These are phyloP conservation scores for Pugionium cornutum DNA, from an alignment of 345 rosid species.

Conservation along the genomic window DNA sequence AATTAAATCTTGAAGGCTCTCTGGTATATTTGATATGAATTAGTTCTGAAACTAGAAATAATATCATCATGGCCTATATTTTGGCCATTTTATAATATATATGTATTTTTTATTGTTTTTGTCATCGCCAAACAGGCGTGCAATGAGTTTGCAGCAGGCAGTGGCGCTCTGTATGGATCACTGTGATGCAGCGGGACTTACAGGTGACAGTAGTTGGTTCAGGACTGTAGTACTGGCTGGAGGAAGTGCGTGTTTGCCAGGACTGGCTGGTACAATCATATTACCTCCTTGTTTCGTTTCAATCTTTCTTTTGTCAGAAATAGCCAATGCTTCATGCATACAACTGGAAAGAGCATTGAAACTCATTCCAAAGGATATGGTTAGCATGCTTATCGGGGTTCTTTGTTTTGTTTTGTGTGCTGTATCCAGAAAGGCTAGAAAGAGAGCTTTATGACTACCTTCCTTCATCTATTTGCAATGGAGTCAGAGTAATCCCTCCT, in stretches of 20 bases:
- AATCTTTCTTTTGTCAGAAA: neutral
- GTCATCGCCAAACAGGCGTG: constrained; percentile 46
- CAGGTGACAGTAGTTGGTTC: constrained; percentile 77
- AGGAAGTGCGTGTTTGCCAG: constrained; percentile 83
- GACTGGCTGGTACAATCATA: constrained; percentile 61
- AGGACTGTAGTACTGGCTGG: constrained; percentile 85
- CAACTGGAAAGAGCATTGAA: neutral
- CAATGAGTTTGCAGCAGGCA: constrained; percentile 91
- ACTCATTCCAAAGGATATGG: constrained; percentile 2
- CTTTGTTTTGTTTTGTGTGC: constrained; percentile 8
- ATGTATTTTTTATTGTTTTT: neutral
- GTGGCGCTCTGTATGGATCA: constrained; percentile 94
- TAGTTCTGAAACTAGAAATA: constrained; percentile 9
- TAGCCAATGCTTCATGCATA: constrained; percentile 5
- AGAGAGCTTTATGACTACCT: constrained; percentile 65
- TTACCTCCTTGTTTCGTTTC: constrained; percentile 21
- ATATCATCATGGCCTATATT: neutral
- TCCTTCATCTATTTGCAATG: constrained; percentile 55
- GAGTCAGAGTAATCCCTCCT: constrained; percentile 71
- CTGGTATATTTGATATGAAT: neutral
- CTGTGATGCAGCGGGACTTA: constrained; percentile 67
- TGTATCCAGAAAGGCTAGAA: constrained; percentile 73
- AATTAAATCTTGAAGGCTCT: neutral
- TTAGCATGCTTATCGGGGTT: neutral
- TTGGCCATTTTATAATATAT: neutral